Base-by-base conservation (phyloP, 257 asterid species). In the Solanum verrucosum region DNA sequence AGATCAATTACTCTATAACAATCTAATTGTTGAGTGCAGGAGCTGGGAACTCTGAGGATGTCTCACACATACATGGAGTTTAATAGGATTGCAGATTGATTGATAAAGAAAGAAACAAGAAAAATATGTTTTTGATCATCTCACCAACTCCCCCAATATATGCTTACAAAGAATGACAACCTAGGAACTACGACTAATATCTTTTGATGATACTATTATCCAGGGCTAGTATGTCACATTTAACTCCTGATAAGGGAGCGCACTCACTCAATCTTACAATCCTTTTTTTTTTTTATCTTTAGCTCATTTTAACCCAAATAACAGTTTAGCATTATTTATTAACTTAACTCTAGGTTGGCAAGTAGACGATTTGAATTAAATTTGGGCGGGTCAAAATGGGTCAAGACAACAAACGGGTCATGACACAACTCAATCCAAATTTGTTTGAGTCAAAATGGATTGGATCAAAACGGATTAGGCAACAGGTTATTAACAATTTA, bases 61-160 rank as follows among this genome's bases (percentile, higher is more conserved):
- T 15, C 60, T 52, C 23, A 52, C 60, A 52, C 9, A 16, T 52
- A 52, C 23, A 52, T 52, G 60, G 1, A 16, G 23, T 0, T 2
- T 16, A 52, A 52, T 49, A 49, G 8, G 9, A 52, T 16, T 52
- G 23, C 63, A 52, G 63, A 5, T 16, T 16, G 23, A 0, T 52
- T 52, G 23, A 16, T 0, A 52, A 52, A 1, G 60, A 6, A 15
- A 5, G 0, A 0, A 16, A 0, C 20, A 46, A 49, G 2, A 0
- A 49, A 5, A 49, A 52, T 0, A 52, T 18, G 9, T 52, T 52
- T 52, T 52, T 52, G 1, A 52, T 18, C 9, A 18, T 52, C 63
- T 52, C 0, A 52, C 1, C 23, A 52, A 52, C 63, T 52, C n/a
- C 9, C 9, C 9, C 9, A 52, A 6, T 52, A 0, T 16, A 16